Base-by-base conservation (phyloP, 495 filamentous ascomycete species). In the Penicillium bovifimosum region DNA sequence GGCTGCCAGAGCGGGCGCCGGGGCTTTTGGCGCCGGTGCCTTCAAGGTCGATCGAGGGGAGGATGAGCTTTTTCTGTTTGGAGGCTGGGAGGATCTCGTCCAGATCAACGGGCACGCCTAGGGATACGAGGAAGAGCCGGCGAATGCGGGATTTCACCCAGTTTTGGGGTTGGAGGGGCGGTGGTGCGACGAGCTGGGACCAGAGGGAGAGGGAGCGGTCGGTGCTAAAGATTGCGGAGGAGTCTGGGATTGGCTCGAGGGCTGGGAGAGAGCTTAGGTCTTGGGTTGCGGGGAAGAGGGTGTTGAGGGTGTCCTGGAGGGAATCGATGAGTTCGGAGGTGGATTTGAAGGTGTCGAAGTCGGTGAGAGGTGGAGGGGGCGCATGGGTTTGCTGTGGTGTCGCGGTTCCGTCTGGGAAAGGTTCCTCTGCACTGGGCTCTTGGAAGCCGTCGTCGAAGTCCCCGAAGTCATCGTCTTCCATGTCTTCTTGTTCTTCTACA, bases 121-220 rank as follows among this genome's bases (percentile, higher is more conserved):
- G 80, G 9, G 89, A 95, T 34, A 99, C 93, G 31, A 99, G 82
- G 69, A 99, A 99, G 34, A 97, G 81, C 9, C 93, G 87, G 47
- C 93, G 88, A 62, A 96, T 97, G 45, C 92, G 90, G 42, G 89
- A 96, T 50, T 95, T 90, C 53, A 96, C 90, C 93, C 93, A 99
- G 69, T 99, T 92, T 0, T 95, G 92, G 1, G 93, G 95, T 65
- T 95, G 91, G 26, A 97, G 81, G 3, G 93, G 91, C 1, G 93
- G 93, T 17, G 93, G 92, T 2, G 92, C 91, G 14, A 95, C 87
- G 28, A 99, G 84, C 71, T 99, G 95, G 27, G 90, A 88, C 93
- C 93, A 99, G 33, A 99, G 80, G 5, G 95, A 96, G 56, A 86
- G 81, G 57, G 87, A 92, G 46, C 83, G 79, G 56, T 81, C 76